Evolutionary conservation across 805 yeast species (phyloP).

Genomic region (Sugiyamaella marilandica): DNA sequence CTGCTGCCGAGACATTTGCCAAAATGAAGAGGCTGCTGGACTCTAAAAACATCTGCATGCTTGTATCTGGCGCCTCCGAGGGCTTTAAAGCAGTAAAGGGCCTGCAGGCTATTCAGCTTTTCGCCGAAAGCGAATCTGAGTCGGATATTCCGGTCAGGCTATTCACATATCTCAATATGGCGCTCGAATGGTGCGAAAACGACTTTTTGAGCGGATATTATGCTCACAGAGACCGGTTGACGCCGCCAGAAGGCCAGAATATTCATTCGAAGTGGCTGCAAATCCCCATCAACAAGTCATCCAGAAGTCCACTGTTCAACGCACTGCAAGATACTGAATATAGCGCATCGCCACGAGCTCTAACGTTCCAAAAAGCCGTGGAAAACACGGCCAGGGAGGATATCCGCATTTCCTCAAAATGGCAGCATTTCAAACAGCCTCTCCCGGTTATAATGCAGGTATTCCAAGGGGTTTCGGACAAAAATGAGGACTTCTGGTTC

Average conservation of each 20-base stretch:
- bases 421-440: slow-evolving; percentile 46
- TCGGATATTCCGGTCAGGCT: slow-evolving; percentile 46
- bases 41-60: slow-evolving; percentile 62
- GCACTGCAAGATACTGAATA: slow-evolving; percentile 13
- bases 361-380: slow-evolving; percentile 31
- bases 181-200: slow-evolving; percentile 96
- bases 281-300: not conserved
- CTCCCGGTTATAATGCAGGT: slow-evolving; percentile 60
- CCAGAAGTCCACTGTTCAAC: slow-evolving; percentile 8
- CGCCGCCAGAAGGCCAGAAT: not conserved
- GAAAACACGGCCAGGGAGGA: slow-evolving; percentile 32
- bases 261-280: not conserved
- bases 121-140: slow-evolving; percentile 49
- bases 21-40: slow-evolving; percentile 74
- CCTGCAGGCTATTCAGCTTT: slow-evolving; percentile 76
- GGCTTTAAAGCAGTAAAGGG: slow-evolving; percentile 64
- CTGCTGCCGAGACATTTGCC: slow-evolving; percentile 94
- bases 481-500: slow-evolving; percentile 57
- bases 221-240: slow-evolving; percentile 30
- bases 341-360: slow-evolving; percentile 28
- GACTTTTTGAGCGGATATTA: slow-evolving; percentile 67
- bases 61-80: slow-evolving; percentile 72
- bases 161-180: slow-evolving; percentile 75
- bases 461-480: slow-evolving; percentile 54
- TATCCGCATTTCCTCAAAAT: slow-evolving; percentile 23